A percentile compares a stretch with the other conserved stretches of the same genome.
These are phyloP conservation scores for Ceratobasidium sp. DNA, from an alignment of 1,284 basidiomycete genomes.

Conservation along the genomic window DNA sequence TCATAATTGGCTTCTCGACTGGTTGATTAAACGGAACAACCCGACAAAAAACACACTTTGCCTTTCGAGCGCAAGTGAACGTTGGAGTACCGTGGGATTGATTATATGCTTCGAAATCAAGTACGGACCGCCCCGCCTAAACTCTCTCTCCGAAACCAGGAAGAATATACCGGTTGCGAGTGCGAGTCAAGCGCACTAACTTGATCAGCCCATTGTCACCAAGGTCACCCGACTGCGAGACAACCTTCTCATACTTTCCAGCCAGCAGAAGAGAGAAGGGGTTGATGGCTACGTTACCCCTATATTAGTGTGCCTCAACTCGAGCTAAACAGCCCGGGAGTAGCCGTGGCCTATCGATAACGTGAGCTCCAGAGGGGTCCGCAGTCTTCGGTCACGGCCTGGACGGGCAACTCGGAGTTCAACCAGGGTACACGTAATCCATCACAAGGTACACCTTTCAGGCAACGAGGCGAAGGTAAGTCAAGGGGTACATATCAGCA, in stretches of 20 bases:
- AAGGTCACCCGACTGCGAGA: constrained; percentile 48
- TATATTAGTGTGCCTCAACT: too few relatives aligned
- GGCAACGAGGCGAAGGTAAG: too few relatives aligned
- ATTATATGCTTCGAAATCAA: constrained; percentile 47
- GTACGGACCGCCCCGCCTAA: not conserved
- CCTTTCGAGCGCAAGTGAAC: constrained; percentile 48
- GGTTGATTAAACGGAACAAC: too few relatives aligned
- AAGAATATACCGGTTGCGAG: not conserved
- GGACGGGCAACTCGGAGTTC: not conserved
- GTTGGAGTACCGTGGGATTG: constrained; percentile 53
- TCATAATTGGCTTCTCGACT: too few relatives aligned
- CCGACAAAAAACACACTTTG: too few relatives aligned
- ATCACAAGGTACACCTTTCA: too few relatives aligned
- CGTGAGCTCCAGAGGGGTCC: not conserved
- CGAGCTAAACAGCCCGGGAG: not conserved
- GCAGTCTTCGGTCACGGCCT: constrained; percentile 1
- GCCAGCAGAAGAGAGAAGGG: constrained; percentile 53
- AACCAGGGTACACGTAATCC: not conserved
- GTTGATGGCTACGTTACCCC: constrained; percentile 48
- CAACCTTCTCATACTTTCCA: constrained; percentile 51
- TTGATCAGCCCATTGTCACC: constrained; percentile 47
- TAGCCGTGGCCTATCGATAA: not conserved
- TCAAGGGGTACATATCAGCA: not conserved
- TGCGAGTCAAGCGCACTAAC: not conserved
- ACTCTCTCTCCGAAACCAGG: not conserved